phyloP scores from a whole-genome alignment of 164 flowering plant genomes.

The Magnolia kwangsiensis region DNA sequence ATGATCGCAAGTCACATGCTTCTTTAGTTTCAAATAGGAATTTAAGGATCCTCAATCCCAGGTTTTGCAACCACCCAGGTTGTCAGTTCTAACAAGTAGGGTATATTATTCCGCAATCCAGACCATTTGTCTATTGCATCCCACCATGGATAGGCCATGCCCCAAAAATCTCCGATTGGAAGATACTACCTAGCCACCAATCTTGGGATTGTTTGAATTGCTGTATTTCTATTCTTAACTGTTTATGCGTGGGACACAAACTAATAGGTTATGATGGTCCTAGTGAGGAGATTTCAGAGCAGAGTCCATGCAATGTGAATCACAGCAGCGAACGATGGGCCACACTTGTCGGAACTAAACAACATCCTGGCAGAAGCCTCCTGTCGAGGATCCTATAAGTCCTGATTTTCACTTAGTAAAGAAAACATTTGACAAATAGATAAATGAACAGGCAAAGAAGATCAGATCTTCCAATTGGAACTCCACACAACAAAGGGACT shows the following conservation, averaged over 20 bases:
- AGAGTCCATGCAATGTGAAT: no score
- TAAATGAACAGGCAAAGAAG: neutral
- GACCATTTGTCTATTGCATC: neutral
- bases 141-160: neutral
- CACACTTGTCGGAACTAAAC: no score
- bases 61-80: neutral
- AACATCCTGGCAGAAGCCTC: no score
- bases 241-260: no score
- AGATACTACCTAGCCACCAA: neutral
- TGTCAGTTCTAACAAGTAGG: neutral
- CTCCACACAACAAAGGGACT: conserved; percentile 11
- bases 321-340: no score
- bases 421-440: no score
- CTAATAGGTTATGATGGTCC: no score
- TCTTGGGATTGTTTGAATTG: neutral
- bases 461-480: neutral
- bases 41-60: neutral
- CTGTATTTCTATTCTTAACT: no score
- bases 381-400: no score
- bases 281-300: no score
- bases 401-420: no score
- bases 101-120: neutral
- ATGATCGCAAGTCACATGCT: neutral
- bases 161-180: neutral
- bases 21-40: neutral